Evolutionary conservation across 2,329 filamentous ascomycete genomes (phyloP), one percentile per base, ranked within the genome.

Genomic region (Cytospora paraplurivora): DNA sequence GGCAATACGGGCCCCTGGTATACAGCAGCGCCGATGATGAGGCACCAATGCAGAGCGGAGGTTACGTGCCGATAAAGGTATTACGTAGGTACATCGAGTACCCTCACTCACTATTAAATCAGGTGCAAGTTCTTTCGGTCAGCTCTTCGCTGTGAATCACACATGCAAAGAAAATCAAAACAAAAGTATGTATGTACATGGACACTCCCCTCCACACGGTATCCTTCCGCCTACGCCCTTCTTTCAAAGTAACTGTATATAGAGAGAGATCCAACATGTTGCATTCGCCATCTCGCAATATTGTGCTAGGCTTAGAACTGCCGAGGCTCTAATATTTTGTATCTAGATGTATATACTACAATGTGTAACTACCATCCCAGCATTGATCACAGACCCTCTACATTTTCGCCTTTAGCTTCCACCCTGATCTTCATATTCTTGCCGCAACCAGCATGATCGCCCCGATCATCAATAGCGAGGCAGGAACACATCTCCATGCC

Each of bases 401-500:
- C 37, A 74, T 76, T 0, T 71, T 69, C 0, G 78, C 76, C 70
- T 76, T 82, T 0, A 73, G 74, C 56, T 53, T 69, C 75, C 77
- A 79, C 8, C 76, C 75, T 71, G 77, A 77, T 68, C 76, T 75
- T 13, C 72, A 75, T 37, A 72, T 52, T 67, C 78, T 75, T 8
- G 79, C 77, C 0, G 74, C 73, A 0, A 72, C 60, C 57, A 83
- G 70, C 17, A 82, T 75, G 0, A 65, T 69, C 41, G 71, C 73
- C 0, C 81, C 81, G 1, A 81, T 57, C 12, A 82, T 44, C 68
- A 85, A 63, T 34, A 74, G 76, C 0, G 70, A 69, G 0, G 79
- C 82, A 0, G 79, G 77, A 67, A 83, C n/a, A 85, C 4, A 70
- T 71, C 71, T 85, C 81, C 8, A 82, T 81, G 1, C 79, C 81